Evolutionary conservation across 768 basidiomycete species (phyloP).

Genomic region (Royoungia palumana): DNA sequence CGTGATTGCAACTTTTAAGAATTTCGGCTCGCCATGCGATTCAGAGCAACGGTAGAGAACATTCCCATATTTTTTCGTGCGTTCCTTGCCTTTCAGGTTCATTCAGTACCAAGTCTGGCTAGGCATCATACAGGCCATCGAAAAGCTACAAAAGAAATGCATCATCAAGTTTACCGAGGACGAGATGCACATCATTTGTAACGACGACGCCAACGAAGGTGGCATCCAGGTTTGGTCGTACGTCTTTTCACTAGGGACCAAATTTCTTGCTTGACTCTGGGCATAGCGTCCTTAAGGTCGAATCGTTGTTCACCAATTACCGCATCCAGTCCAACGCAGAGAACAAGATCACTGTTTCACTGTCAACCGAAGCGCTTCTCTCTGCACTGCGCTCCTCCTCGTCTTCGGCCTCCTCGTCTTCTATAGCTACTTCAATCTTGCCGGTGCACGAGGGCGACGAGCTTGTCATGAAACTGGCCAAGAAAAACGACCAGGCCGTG

Average conservation of each 20-base stretch:
- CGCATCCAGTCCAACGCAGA: slow-evolving; percentile 83
- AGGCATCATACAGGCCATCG: no score
- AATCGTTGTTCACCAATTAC: slow-evolving; percentile 69
- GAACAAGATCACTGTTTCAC: slow-evolving; percentile 75
- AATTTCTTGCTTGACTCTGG: slow-evolving; percentile 5
- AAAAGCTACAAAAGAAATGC: no score
- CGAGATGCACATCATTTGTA: slow-evolving; percentile 81
- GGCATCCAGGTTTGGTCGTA: slow-evolving; percentile 87
- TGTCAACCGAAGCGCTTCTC: slow-evolving; percentile 72
- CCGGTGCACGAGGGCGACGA: slow-evolving; percentile 54
- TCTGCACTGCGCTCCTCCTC: slow-evolving; percentile 68
- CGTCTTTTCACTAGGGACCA: slow-evolving; percentile 35
- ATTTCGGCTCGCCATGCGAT: no score
- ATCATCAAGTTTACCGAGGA: slow-evolving; percentile 75
- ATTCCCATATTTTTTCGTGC: no score
- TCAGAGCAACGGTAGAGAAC: no score
- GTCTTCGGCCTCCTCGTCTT: slow-evolving; percentile 43
- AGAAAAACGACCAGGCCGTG: slow-evolving; percentile 78
- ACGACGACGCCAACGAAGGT: slow-evolving; percentile 72
- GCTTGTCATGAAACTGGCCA: slow-evolving; percentile 79
- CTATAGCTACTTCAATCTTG: slow-evolving; percentile 26
- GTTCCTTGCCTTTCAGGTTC: no score
- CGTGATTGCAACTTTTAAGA: no score
- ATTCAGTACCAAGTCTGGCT: no score
- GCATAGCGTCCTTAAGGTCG: slow-evolving; percentile 58